Conservation (phyloP, 2,329 filamentous ascomycete species). For the Scytalidium sp. region DNA sequence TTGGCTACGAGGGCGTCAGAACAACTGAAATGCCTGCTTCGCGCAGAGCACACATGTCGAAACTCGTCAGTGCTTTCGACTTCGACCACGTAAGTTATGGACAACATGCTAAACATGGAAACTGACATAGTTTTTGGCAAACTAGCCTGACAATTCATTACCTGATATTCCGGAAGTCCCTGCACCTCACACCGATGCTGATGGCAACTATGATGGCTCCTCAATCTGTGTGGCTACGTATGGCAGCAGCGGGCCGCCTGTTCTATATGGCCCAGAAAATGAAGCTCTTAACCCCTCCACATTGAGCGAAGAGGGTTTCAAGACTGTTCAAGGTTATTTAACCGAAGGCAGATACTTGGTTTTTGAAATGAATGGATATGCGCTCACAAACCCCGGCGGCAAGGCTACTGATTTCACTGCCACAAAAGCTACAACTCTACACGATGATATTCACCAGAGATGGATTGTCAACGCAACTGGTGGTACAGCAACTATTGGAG, state of each 20-base stretch:
- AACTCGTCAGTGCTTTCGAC: slow-evolving; percentile 44
- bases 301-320: slow-evolving; percentile 48
- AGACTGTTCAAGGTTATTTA: slow-evolving; percentile 46
- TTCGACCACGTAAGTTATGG: slow-evolving; percentile 27
- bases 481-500: neutral
- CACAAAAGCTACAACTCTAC: slow-evolving; percentile 25
- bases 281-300: slow-evolving; percentile 31
- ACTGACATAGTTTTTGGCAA: too few species aligned
- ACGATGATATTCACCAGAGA: slow-evolving; percentile 40
- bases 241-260: slow-evolving; percentile 33
- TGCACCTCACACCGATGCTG: slow-evolving; percentile 35
- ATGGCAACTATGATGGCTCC: slow-evolving; percentile 42
- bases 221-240: slow-evolving; percentile 39
- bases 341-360: slow-evolving; percentile 52
- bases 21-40: slow-evolving; percentile 40
- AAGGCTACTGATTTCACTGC: slow-evolving; percentile 15
- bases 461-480: slow-evolving; percentile 43
- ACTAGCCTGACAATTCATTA: slow-evolving; percentile 42
- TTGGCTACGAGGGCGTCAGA: slow-evolving; percentile 31
- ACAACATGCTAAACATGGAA: too few species aligned
- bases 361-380: slow-evolving; percentile 42
- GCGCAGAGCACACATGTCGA: slow-evolving; percentile 44
- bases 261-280: slow-evolving; percentile 42
- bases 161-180: slow-evolving; percentile 40
- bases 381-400: slow-evolving; percentile 32